Conservation (phyloP, 225 moss, liverwort and hornwort species). For the Polytrichum formosum region DNA sequence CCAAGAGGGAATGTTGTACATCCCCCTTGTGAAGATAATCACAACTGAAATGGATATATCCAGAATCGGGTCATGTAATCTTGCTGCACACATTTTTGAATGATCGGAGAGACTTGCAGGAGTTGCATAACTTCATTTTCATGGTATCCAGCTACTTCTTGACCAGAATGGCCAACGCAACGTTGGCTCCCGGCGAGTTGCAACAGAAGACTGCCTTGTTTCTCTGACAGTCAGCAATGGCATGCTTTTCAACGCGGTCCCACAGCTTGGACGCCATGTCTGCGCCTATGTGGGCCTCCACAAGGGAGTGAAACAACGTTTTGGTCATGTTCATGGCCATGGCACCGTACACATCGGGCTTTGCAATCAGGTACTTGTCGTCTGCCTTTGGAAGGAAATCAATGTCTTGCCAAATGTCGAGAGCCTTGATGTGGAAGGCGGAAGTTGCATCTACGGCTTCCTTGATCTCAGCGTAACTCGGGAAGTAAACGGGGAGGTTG, state of each 20-base stretch:
- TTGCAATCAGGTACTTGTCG: conserved; percentile 13
- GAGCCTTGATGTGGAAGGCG: conserved; percentile 19
- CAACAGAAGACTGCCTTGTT: conserved; percentile 29
- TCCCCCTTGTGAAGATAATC: too few species aligned
- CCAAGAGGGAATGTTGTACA: too few species aligned
- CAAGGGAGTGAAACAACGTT: conserved; percentile 27
- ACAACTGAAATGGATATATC: too few species aligned
- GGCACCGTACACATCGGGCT: conserved; percentile 21
- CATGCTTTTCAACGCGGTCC: conserved; percentile 32
- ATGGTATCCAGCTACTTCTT: conserved; percentile 12
- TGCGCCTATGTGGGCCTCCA: conserved; percentile 31
- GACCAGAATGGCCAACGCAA: conserved; percentile 26
- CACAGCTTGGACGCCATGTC: conserved; percentile 20
- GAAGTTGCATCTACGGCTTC: conserved; percentile 21
- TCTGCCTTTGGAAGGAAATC: conserved; percentile 28
- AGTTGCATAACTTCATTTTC: too few species aligned
- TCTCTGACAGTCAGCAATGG: conserved; percentile 11
- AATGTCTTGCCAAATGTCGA: conserved; percentile 32
- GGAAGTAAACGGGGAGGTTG: conserved; percentile 31
- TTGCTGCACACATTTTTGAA: too few species aligned
- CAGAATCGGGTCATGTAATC: too few species aligned
- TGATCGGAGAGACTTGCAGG: too few species aligned
- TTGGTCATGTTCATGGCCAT: conserved; percentile 35
- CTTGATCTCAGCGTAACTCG: conserved; percentile 29
- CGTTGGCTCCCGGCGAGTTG: conserved; percentile 30